Base-by-base conservation (phyloP, 495 filamentous ascomycete species). In the Cairneyella variabilis region DNA sequence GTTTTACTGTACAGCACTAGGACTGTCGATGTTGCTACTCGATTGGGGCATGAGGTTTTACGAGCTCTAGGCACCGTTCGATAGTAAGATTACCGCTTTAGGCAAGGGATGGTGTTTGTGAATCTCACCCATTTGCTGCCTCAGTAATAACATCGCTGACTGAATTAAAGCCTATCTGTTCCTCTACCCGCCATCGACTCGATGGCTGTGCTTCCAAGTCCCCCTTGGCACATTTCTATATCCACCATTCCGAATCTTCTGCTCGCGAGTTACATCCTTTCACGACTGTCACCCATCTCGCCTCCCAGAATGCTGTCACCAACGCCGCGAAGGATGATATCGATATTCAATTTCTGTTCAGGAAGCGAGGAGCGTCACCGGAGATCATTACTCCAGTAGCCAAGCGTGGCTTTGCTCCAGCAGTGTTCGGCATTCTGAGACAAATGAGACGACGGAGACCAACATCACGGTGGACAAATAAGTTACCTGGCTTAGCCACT, bases 281-380 rank as follows among this genome's bases (percentile, higher is more conserved):
- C 48, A 67, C 64, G n/a, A 68, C 66, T 3, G 62, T 60, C 18
- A 68, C 66, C 4, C 62, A 67, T 51, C 63, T 68, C n/a, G 66
- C 65, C 5, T 64, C 64, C 8, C 38, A 60, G 27, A 62, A 66
- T 22, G 40, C 51, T 5, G 14, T 46, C 23, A 46, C 53, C 7
- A 8, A n/a, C 9, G n/a, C 46, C 1, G 6, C 21, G 9, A 6
- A 53, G 1, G 25, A 26, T 3, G 51, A 62, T 20, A 44, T 68
- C 30, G 34, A 44, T 8, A 62, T 68, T 9, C 58, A 68, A 56
- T 68, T 66, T 20, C 62, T 68, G 30, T 67, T n/a, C n/a, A n/a
- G n/a, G n/a, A n/a, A n/a, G n/a, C n/a, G n/a, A n/a, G n/a, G n/a
- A n/a, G n/a, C n/a, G n/a, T n/a, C n/a, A n/a, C n/a, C n/a, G n/a